Evolutionary conservation across 805 yeast species (phyloP), one percentile per base, ranked within the genome.

Genomic region (Saccharomycopsis sp.): DNA sequence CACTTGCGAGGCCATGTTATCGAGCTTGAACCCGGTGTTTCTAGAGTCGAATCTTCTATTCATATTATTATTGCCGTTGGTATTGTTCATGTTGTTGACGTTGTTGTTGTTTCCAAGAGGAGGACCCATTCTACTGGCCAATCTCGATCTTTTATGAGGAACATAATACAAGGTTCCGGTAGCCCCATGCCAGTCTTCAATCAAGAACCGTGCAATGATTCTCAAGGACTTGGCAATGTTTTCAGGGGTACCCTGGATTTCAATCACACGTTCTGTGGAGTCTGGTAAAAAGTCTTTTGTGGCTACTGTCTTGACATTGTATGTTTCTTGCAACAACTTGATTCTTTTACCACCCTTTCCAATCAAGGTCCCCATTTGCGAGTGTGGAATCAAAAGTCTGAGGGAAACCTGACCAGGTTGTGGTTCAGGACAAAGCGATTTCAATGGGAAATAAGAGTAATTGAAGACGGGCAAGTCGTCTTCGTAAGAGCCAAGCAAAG

Each of bases 301-400:
- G 9, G 96, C 96, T 57, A 89, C 90, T 81, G 91, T 87, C 68
- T 87, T 85, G 56, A 91, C 89, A 57, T 79, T 75, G 69, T 76
- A 85, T 35, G 73, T 74, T 60, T 83, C 85, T 73, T 88, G 94
- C 61, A 90, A 81, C 47, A 85, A 78, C 74, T 89, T 90, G 68
- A 91, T 91, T 68, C 91, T 80, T 12, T 77, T 74, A 56, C 97
- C 97, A 61, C 82, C 87, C 59, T 87, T 83, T 56, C 97, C 97
- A 68, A 91, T 90, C 52, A 91, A 80, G 7, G 96, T 84, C 47
- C 97, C 96, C 83, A 90, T 84, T 69, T 89, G 96, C 55, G 85
- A 78, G 71, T 90, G 89, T 47, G 97, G 90, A 60, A 90, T 78
- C 62, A 91, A 75, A 52, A 91, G 75, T 67, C 97, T 79, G 66